phyloP scores from a whole-genome alignment of 441 rosid genomes.

The Breynia disticha region DNA sequence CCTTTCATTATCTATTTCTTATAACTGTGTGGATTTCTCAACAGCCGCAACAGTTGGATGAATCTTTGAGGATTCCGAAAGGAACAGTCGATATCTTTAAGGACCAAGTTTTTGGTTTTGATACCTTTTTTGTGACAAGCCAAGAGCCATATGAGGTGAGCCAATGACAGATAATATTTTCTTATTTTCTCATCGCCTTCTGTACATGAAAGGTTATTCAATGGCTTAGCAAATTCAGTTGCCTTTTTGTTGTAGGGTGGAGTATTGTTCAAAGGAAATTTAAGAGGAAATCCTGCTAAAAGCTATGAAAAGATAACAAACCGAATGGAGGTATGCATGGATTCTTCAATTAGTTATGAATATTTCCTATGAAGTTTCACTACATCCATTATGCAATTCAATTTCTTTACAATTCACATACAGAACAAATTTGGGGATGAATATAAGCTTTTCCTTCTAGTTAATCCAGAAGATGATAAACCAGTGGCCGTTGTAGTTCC shows the following conservation, averaged over 20 bases:
- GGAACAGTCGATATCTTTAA: conserved; percentile 73
- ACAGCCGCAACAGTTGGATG: conserved; percentile 74
- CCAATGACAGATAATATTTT: conserved; percentile 4
- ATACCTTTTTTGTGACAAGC: conserved; percentile 87
- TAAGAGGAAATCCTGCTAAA: conserved; percentile 73
- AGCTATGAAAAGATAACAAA: conserved; percentile 72
- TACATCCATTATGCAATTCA: conserved; percentile 10
- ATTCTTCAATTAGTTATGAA: conserved; percentile 3
- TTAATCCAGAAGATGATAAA: conserved; percentile 90
- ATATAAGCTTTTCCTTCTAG: conserved; percentile 76
- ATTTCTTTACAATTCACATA: conserved; percentile 14
- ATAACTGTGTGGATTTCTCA: conserved; percentile 21
- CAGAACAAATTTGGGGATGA: conserved; percentile 79
- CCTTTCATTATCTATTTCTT: conserved; percentile 13
- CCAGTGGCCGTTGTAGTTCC: conserved; percentile 97
- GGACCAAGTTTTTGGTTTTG: conserved; percentile 92
- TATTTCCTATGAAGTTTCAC: conserved; percentile 3
- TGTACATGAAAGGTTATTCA: not conserved
- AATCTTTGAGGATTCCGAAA: conserved; percentile 69
- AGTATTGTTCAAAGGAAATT: conserved; percentile 86
- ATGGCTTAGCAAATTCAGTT: conserved; percentile 10
- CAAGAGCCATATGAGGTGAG: conserved; percentile 95
- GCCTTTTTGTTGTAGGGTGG: conserved; percentile 44
- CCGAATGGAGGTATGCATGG: conserved; percentile 53
- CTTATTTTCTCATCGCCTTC: conserved; percentile 4